Evolutionary conservation across 345 rosid genomes (phyloP), one percentile per base, ranked within the genome.

Genomic region (Anastatica hierochuntica): DNA sequence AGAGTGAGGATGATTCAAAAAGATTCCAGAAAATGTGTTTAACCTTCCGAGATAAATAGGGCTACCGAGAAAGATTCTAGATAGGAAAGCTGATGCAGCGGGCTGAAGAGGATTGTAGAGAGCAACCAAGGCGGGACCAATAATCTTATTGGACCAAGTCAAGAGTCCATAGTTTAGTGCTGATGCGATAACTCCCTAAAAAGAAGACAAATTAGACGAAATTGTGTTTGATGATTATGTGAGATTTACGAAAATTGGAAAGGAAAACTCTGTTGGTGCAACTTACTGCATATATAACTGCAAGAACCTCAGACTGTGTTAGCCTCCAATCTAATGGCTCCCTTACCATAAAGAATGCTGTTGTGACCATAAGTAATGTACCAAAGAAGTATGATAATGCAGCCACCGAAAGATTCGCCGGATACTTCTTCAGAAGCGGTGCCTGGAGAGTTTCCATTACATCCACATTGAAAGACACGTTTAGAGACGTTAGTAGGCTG

Each of bases 91-190:
- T 43, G 99, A 88, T 8, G 94, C 81, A 16, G 87, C 95, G 50
- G 97, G 97, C 69, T 92, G 97, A 72, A 92, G 95, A 49, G 99
- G 99, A 57, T 83, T 78, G 69, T 92, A 92, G 6, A 92, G 86
- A 56, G 98, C 88, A 52, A 92, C 98, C 77, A 92, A 73, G 60
- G 99, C 68, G 34, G 99, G 97, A 19, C 97, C 99, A 61, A 92
- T 64, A 60, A 88, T 85, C 75, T 92, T 92, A 70, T 92, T 92
- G 34, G 90, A 92, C 99, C 99, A 92, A 2, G 99, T 88, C 53
- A 92, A 57, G 20, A 92, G 79, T 66, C 97, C 99, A 68, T 92
- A 92, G 71, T 85, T 88, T 36, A 92, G 68, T 10, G 99, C 97
- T 63, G 98, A 88, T 14, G 95, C 95, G 61, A 83, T 66, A 53